A percentile compares a stretch with the other conserved stretches of the same genome.
phyloP scores from a whole-genome alignment of 192 early-diverging fungal genomes.

The Entophlyctis helioformis region DNA sequence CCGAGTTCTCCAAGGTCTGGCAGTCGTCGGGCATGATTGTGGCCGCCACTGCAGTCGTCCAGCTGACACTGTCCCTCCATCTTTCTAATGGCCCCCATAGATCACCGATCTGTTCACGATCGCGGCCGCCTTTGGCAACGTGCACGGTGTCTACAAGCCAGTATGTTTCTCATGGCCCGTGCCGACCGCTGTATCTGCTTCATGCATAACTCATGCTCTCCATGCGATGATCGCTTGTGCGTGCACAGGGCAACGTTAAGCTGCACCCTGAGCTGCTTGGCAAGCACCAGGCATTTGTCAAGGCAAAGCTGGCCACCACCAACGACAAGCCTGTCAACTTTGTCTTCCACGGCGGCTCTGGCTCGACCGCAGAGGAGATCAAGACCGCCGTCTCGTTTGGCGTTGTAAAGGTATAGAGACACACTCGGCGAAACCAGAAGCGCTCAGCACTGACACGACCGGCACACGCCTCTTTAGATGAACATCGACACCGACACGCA shows the following conservation, averaged over 20 bases:
- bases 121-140: conserved; percentile 91
- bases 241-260: conserved; percentile 93
- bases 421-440: neutral
- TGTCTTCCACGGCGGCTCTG: conserved; percentile 98
- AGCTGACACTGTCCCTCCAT: conserved; percentile 3
- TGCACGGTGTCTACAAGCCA: conserved; percentile 89
- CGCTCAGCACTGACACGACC: neutral
- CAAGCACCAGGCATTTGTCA: conserved; percentile 77
- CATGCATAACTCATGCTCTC: too few relatives aligned
- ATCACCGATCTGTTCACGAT: conserved; percentile 87
- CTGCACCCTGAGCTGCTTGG: conserved; percentile 85
- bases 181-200: too few relatives aligned
- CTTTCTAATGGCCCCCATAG: neutral
- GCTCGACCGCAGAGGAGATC: conserved; percentile 70
- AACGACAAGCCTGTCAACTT: conserved; percentile 78
- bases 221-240: too few relatives aligned
- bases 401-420: conserved; percentile 61
- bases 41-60: neutral
- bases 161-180: too few relatives aligned
- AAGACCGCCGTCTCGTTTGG: conserved; percentile 66
- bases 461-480: conserved; percentile 43
- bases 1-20: conserved; percentile 59
- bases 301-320: conserved; percentile 46
- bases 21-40: neutral
- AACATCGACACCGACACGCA: conserved; percentile 99